Conservation (phyloP, 1,284 basidiomycete genomes). For the Moesziomyces aphidis region DNA sequence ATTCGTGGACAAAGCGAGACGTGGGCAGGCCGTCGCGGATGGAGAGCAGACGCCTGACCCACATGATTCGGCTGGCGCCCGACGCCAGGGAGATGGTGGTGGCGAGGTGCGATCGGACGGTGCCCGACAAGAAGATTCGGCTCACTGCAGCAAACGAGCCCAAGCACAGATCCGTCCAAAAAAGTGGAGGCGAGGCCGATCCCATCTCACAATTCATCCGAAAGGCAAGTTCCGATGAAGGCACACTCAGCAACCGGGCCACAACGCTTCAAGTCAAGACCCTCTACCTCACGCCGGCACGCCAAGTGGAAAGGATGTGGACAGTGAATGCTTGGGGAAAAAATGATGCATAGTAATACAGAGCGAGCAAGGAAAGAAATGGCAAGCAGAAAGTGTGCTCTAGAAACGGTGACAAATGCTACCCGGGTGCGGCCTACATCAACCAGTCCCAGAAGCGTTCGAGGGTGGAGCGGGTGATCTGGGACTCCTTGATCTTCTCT, state of each 20-base stretch:
- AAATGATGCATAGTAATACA: slow-evolving; percentile 31
- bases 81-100: neutral
- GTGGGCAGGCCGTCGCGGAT: slow-evolving; percentile 22
- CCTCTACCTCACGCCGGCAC: too few species aligned
- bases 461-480: slow-evolving; percentile 15
- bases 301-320: too few species aligned
- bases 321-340: too few species aligned
- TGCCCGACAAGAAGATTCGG: too few species aligned
- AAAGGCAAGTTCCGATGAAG: too few species aligned
- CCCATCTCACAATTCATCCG: too few species aligned
- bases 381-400: too few species aligned
- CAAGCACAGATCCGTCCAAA: neutral
- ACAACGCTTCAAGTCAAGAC: too few species aligned
- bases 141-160: too few species aligned
- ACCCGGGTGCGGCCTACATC: slow-evolving; percentile 13
- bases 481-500: slow-evolving; percentile 33
- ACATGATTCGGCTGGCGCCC: slow-evolving; percentile 9
- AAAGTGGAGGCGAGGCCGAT: neutral
- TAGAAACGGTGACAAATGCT: neutral
- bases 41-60: slow-evolving; percentile 16
- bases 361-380: slow-evolving; percentile 14
- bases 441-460: slow-evolving; percentile 39
- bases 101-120: too few species aligned
- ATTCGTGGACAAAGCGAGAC: slow-evolving; percentile 25
- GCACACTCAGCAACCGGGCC: too few species aligned